Percentiles rank a stretch among this genome's conserved stretches.
These are phyloP conservation scores for Pulveroboletus sp. DNA, from an alignment of 768 basidiomycete genomes.

Conservation along the genomic window DNA sequence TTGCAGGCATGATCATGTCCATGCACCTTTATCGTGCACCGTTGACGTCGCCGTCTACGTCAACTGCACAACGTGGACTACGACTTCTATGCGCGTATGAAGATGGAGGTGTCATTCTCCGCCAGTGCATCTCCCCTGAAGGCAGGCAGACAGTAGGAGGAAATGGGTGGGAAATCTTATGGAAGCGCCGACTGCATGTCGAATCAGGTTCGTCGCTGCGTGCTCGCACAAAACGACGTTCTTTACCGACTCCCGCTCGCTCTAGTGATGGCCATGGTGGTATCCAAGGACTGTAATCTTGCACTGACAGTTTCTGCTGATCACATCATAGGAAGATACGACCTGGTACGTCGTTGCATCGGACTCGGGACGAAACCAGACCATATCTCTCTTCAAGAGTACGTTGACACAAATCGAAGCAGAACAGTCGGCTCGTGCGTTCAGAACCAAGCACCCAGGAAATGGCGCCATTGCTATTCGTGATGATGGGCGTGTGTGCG, in stretches of 20 bases:
- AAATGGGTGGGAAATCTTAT: constrained; percentile 65
- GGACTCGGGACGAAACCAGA: not conserved
- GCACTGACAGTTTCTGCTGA: constrained; percentile 86
- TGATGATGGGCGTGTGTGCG: constrained; percentile 73
- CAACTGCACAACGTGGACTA: constrained; percentile 37
- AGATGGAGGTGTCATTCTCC: constrained; percentile 77
- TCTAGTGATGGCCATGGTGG: constrained; percentile 82
- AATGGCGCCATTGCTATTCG: constrained; percentile 74
- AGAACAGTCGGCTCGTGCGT: constrained; percentile 29
- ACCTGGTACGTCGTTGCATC: constrained; percentile 38
- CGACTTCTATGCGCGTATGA: constrained; percentile 77
- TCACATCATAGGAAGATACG: constrained; percentile 65
- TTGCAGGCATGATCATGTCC: constrained; percentile 83
- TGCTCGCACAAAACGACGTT: not conserved
- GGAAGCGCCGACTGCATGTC: constrained; percentile 62
- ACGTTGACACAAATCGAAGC: constrained; percentile 11
- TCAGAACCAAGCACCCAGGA: constrained; percentile 72
- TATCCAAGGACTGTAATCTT: constrained; percentile 51
- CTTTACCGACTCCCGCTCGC: not conserved
- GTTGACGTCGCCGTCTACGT: constrained; percentile 29
- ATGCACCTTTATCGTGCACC: constrained; percentile 55
- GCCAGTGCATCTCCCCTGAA: constrained; percentile 39
- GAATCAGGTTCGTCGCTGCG: constrained; percentile 55
- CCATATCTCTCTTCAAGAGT: not conserved
- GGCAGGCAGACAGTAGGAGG: constrained; percentile 55